Evolutionary conservation across 2,329 filamentous ascomycete genomes (phyloP), one percentile per base, ranked within the genome.

Genomic region (Fusarium algeriense): DNA sequence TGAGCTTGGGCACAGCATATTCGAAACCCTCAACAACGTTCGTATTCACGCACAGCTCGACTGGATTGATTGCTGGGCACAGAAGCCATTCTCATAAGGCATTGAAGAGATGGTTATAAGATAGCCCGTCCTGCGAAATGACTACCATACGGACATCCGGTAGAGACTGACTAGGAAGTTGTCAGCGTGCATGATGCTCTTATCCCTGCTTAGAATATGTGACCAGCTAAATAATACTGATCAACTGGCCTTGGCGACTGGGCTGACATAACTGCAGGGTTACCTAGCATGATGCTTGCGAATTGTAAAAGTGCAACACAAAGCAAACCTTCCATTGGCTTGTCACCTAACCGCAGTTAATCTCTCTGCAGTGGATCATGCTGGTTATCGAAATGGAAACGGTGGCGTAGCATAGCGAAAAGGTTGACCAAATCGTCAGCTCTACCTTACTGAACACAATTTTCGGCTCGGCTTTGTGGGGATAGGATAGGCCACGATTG

Each of bases 61-160:
- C 56, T 82, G 80, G 79, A 70, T 79, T n/a, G 77, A 80, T 41
- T 76, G 80, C 48, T 83, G 80, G 78, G 81, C 78, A 5, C 81
- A 83, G 52, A 82, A 82, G 62, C 80, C 82, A 14, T 43, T 67
- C 44, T 62, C 64, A 59, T 75, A 73, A 43, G 28, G 28, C 37
- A 64, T 28, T 28, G n/a, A 37, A 46, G 30, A 56, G 4, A 50
- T n/a, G 12, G 41, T 35, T 43, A 43, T 30, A 54, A 46, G 50
- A 35, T 44, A 62, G 56, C 41, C 44, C 41, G 40, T 30, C 32
- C 35, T 56, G 43, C 48, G 52, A 32, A 55, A 23, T 41, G 45
- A 59, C 50, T 64, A 50, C 49, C 63, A 58, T 46, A 38, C 61
- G 40, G 32, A 23, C 30, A 50, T 58, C 19, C 38, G 52, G 28